Base-by-base conservation (phyloP, 1,284 basidiomycete species). In the Sporisorium iseilematis-ciliati region DNA sequence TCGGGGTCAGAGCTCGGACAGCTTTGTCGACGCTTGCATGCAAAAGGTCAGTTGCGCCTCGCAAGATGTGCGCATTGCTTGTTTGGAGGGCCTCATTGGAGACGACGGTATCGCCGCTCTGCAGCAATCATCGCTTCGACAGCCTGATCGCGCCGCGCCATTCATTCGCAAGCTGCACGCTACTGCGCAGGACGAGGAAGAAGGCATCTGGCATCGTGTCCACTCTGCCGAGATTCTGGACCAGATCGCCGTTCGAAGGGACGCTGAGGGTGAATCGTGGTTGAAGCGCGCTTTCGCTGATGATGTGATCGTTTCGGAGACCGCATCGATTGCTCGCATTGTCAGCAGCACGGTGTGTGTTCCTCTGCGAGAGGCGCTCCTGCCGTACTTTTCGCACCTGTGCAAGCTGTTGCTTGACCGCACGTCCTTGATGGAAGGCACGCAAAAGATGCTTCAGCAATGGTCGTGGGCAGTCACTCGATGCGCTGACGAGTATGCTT, bases 331-430 rank as follows among this genome's bases (percentile, higher is more conserved):
- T 50, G 67, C 57, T 12, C 42, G 31, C 4, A 29, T 68, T 2
- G 63, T 71, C 31, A 41, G 42, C 35, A 54, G 49, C 29, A 79
- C 75, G 7, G 56, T 63, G 11, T 67, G 64, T 38, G 65, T 70
- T 18, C 66, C 71, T 1, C 42, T 82, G 26, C 65, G 77, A 33
- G 77, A 82, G 50, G 78, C 77, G 21, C 65, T 82, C 5, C 54
- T 80, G 7, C 80, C 80, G 1, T 76, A 76, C 53, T 57, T 76
- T 6, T 64, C 69, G 3, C 54, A 65, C 38, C 58, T 76, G 5
- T 76, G 74, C 64, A 65, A 65, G 53, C 40, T 63, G 25, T 21
- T 65, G 11, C 10, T 65, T n/a, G 53, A 41, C 3, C 41, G 29
- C 18, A 40, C 21, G 5, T 21, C 42, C 11, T 35, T 23, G 14